Evolutionary conservation across 768 basidiomycete genomes (phyloP).

Genomic region (Naematelia encephala): DNA sequence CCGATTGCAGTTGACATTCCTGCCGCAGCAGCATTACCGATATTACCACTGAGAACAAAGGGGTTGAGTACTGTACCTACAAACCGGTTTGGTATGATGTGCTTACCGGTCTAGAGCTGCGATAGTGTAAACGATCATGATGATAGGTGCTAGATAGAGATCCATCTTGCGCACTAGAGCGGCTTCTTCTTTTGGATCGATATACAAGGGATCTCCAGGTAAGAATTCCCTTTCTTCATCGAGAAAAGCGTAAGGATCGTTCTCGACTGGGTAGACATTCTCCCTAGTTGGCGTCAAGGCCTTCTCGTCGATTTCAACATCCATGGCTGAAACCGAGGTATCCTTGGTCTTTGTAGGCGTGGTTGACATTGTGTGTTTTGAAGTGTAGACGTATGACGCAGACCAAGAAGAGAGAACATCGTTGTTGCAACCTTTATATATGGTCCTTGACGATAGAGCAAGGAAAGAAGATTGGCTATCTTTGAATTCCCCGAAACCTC

Average conservation of each 20-base stretch:
- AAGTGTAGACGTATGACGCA: too few species aligned
- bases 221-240: background rate
- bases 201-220: conserved; percentile 1
- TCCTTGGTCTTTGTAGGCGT: background rate
- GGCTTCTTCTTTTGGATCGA: conserved; percentile 1
- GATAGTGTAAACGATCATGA: background rate
- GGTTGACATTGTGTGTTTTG: too few species aligned
- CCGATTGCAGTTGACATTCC: background rate
- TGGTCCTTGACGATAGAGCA: too few species aligned
- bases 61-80: background rate
- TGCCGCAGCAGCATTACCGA: conserved; percentile 20
- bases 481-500: too few species aligned
- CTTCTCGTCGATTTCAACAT: background rate
- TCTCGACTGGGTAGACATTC: background rate
- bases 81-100: too few species aligned
- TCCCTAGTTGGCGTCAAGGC: background rate
- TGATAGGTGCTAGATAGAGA: background rate
- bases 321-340: background rate
- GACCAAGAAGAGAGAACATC: too few species aligned
- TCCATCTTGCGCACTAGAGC: background rate
- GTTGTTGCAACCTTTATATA: too few species aligned
- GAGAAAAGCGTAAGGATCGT: background rate
- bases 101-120: background rate
- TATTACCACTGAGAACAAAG: conserved; percentile 14
- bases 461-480: too few species aligned